Evolutionary conservation across 2,329 filamentous ascomycete species (phyloP), one percentile per base, ranked within the genome.

Genomic region (Neonectria neomacrospora): DNA sequence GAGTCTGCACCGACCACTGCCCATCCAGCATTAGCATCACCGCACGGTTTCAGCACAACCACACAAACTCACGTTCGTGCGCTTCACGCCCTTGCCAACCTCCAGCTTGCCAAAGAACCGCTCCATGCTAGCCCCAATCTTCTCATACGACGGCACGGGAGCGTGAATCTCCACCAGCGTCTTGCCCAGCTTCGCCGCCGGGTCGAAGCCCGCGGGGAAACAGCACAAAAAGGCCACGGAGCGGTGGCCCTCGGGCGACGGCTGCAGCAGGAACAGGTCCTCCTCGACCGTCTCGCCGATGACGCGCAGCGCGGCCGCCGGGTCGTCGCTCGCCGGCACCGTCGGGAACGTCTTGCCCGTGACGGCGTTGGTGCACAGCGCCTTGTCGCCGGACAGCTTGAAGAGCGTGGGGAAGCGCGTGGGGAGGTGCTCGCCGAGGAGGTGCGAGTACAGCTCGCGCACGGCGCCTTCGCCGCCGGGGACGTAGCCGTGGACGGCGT

Each of bases 91-190:
- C 71, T 79, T 85, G 0, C 84, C 85, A 1, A 81, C 81, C 45
- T 82, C 77, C 0, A 87, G 54, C 51, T 78, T 80, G 3, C 71
- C 68, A 64, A 88, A 87, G 71, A 83, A 86, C 6, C 80, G 78
- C 72, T 88, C 85, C 84, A 88, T 86, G 62, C 84, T 86, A 0
- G 76, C 69, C 0, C 81, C 84, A 28, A 88, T 86, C 75, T 83
- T 86, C 16, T 85, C 81, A 58, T 86, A 87, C 1, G 78, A 77
- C 0, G 86, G 86, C 39, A 88, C 85, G 0, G 83, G 83, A 16
- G 62, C 73, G 59, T 88, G 86, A 11, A 87, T 83, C 22, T 84
- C 82, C 45, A 73, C 73, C 20, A 88, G 72, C 10, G 80, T 67
- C 65, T 80, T 79, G 2, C 83, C 84, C 28, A 88, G 73, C 72